These are phyloP conservation scores for Backusella mclennaniae DNA, from an alignment of 192 early-diverging fungal species.

Conservation along the genomic window DNA sequence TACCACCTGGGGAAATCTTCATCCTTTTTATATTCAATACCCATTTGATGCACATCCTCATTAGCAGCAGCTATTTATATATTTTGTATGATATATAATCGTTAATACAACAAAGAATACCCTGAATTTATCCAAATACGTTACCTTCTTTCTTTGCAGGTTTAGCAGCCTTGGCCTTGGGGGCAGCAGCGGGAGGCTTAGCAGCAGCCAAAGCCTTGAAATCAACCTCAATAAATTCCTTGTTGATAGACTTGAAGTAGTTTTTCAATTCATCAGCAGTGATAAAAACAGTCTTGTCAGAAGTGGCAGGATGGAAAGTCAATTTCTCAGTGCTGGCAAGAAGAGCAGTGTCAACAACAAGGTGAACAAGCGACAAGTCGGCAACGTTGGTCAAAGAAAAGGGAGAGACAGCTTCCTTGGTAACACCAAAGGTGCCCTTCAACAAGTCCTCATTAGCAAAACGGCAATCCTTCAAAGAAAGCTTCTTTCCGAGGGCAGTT, in stretches of 20 bases:
- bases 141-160: constrained; percentile 41
- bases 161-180: constrained; percentile 42
- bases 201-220: constrained; percentile 50
- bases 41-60: constrained; percentile 72
- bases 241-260: constrained; percentile 55
- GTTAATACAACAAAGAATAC: constrained; percentile 11
- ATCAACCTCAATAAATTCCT: constrained; percentile 50
- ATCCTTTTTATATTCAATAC: constrained; percentile 84
- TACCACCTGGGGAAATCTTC: constrained; percentile 95
- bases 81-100: background rate
- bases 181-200: constrained; percentile 41
- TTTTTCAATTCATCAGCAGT: constrained; percentile 49
- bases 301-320: constrained; percentile 68
- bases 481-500: constrained; percentile 48
- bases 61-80: constrained; percentile 25
- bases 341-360: constrained; percentile 74
- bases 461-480: constrained; percentile 70
- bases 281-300: constrained; percentile 58
- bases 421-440: constrained; percentile 40
- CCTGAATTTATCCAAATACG: background rate
- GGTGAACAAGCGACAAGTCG: constrained; percentile 58
- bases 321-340: constrained; percentile 44
- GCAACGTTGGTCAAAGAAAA: constrained; percentile 67
- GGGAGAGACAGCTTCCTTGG: constrained; percentile 71
- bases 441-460: constrained; percentile 72